Base-by-base conservation (phyloP, 345 rosid species). In the Boechera stricta region DNA sequence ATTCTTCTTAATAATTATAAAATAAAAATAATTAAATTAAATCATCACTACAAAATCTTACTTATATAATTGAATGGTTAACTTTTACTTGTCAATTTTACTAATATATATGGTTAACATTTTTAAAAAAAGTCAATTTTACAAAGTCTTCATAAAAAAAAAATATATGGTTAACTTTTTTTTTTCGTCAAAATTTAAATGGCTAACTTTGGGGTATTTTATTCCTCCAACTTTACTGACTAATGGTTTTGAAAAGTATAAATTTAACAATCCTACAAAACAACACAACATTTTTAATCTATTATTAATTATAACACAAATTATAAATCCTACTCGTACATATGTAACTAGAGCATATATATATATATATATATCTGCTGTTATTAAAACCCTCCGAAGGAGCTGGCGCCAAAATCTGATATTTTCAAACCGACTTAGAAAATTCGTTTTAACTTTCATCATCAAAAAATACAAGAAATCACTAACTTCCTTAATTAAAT, bases 321-420 rank as follows among this genome's bases (percentile, higher is more conserved):
- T 58, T 33, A 47, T 33, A 60, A n/a, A 53, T 45, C 66, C 2
- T 8, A 63, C 2, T 8, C 52, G 49, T 6, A 55, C 49, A 56
- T 51, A n/a, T 63, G 33, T 39, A 52, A 29, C 42, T 42, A 39
- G 35, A 51, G 33, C 31, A 62, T 61, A 52, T 58, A 5, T 61
- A 1, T 21, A 21, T 21, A 21, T 21, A 21, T 21, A 21, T 21
- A 21, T 21, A 21, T 21, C 41, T 57, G 1, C 2, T 68, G 69
- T 33, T 69, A 69, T 35, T 21, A 32, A 42, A 69, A 68, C 32
- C 32, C 10, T 68, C 93, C 95, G 93, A 85, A 84, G 81, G 71
- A 68, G 53, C 76, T 85, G 97, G 85, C 98, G 87, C 91, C 90
- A 85, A 82, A 71, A 44, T 84, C 92, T 88, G 81, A 80, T 85